These are phyloP conservation scores for Exophiala phaeomuriformis DNA, from an alignment of 2,329 filamentous ascomycete genomes.

Conservation along the genomic window DNA sequence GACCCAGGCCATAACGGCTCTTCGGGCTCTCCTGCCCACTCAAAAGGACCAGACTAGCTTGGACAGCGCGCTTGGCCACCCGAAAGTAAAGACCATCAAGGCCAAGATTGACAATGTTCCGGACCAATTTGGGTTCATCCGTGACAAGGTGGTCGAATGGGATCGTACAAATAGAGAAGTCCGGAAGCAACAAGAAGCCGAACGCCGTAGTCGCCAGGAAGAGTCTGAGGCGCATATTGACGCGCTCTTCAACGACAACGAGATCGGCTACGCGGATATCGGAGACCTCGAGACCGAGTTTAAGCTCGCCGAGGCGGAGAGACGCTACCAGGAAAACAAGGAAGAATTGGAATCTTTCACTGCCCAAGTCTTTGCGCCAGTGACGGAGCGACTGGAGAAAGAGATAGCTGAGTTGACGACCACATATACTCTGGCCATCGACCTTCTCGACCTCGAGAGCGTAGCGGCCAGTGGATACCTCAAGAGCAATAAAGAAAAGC, in stretches of 20 bases:
- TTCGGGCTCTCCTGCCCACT: constrained; percentile 13
- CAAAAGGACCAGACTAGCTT: background rate
- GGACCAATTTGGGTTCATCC: constrained; percentile 41
- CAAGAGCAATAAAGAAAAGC: constrained; percentile 28
- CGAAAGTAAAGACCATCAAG: constrained; percentile 12
- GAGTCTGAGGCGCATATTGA: constrained; percentile 49
- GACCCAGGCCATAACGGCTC: constrained; percentile 10
- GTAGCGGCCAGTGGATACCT: constrained; percentile 29
- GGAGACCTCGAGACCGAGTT: constrained; percentile 49
- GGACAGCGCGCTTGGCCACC: constrained; percentile 3
- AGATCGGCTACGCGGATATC: constrained; percentile 53
- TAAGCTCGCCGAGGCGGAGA: constrained; percentile 45
- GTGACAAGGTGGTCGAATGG: constrained; percentile 39
- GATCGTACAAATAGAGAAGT: constrained; percentile 40
- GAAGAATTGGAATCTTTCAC: constrained; percentile 47
- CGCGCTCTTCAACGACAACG: constrained; percentile 48
- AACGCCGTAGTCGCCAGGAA: constrained; percentile 45
- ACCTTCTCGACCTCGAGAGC: constrained; percentile 37
- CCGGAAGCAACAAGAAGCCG: constrained; percentile 42
- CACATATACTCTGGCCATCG: constrained; percentile 40
- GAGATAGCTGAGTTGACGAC: constrained; percentile 46
- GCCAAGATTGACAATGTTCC: constrained; percentile 25
- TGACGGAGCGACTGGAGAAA: constrained; percentile 43
- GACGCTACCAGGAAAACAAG: constrained; percentile 48
- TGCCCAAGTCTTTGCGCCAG: constrained; percentile 43